Percentiles rank a stretch among this genome's conserved stretches.
These are phyloP conservation scores for Sporothrix protearum DNA, from an alignment of 2,329 filamentous ascomycete genomes.

Conservation along the genomic window DNA sequence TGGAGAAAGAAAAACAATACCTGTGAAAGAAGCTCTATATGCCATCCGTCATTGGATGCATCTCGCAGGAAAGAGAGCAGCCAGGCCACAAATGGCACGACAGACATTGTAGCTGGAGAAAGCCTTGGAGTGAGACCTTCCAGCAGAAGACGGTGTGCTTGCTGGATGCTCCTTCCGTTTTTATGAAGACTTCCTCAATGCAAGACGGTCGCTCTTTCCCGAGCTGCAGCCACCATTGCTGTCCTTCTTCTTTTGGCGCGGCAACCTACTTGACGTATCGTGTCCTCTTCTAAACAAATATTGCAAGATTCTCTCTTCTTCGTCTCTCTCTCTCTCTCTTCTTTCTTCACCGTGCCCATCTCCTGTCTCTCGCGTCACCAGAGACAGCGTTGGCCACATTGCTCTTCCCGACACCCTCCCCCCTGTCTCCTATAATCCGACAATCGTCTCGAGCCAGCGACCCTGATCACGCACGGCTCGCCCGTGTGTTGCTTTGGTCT, in stretches of 20 bases:
- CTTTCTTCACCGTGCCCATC: background rate
- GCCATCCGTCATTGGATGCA: background rate
- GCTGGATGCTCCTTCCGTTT: background rate
- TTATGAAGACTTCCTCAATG: background rate
- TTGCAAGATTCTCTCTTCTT: background rate
- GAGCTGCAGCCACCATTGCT: background rate
- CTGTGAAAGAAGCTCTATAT: no score
- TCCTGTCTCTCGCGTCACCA: background rate
- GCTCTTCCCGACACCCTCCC: background rate
- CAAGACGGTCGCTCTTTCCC: constrained; percentile 6
- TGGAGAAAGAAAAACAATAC: background rate
- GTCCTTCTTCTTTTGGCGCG: background rate
- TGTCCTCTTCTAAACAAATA: background rate
- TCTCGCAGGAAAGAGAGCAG: no score
- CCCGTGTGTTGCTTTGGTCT: background rate
- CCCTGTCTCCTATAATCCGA: background rate
- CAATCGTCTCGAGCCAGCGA: background rate
- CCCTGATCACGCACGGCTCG: background rate
- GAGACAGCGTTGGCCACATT: background rate
- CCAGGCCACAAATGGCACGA: no score
- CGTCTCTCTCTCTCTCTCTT: background rate
- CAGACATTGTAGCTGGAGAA: background rate
- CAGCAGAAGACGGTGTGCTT: background rate
- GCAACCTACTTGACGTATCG: background rate
- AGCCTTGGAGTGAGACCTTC: background rate